Percentiles rank a stretch among this genome's conserved stretches.
phyloP scores from a whole-genome alignment of 805 yeast species.

The Wickerhamiella qilinensis region DNA sequence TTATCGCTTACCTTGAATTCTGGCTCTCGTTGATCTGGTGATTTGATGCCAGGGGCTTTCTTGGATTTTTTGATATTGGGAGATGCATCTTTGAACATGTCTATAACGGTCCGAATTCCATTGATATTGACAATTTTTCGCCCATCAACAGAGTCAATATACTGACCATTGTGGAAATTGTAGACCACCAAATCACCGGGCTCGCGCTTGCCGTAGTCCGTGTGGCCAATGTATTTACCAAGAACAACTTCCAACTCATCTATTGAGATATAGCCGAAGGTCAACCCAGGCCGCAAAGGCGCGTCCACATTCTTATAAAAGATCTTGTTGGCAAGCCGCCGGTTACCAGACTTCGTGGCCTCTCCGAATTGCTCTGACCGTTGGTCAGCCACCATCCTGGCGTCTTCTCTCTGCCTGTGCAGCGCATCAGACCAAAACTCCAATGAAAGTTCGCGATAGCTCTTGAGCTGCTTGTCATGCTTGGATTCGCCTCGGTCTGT shows the following conservation, averaged over 20 bases:
- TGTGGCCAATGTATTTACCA: constrained; percentile 1
- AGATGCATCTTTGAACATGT: neutral
- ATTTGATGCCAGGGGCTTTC: neutral
- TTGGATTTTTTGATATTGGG: neutral
- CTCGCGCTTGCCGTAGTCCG: constrained; percentile 5
- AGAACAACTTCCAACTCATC: constrained; percentile 7
- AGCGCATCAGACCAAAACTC: constrained; percentile 1
- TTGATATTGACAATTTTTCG: neutral
- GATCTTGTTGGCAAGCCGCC: constrained; percentile 8
- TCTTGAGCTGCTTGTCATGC: constrained; percentile 1
- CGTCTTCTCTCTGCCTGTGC: constrained; percentile 9
- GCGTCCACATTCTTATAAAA: constrained; percentile 9
- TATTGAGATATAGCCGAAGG: constrained; percentile 11
- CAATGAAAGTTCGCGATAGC: constrained; percentile 3
- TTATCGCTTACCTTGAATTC: neutral
- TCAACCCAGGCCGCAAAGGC: constrained; percentile 9
- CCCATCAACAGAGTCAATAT: constrained; percentile 6
- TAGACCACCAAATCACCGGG: constrained; percentile 10
- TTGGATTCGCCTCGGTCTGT: neutral
- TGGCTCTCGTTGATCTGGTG: too few species aligned
- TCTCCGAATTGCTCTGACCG: constrained; percentile 9
- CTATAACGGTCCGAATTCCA: neutral
- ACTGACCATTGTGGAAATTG: constrained; percentile 11
- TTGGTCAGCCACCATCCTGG: constrained; percentile 9
- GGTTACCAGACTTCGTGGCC: constrained; percentile 7